phyloP scores from a whole-genome alignment of 306 rosid species.

The Chamaecrista fasciculata region DNA sequence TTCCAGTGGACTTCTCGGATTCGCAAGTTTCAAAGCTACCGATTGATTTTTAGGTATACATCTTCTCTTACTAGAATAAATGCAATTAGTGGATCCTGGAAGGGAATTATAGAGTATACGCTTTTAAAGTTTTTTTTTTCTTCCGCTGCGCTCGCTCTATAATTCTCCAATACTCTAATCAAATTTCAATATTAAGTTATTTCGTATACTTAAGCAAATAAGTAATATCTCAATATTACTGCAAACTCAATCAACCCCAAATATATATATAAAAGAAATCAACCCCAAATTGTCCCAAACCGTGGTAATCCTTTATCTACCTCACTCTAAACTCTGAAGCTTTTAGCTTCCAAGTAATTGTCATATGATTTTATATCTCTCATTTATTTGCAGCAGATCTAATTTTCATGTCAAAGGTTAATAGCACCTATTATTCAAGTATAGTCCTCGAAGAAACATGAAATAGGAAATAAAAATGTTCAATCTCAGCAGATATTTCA shows the following conservation, averaged over 20 bases:
- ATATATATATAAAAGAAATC: no score
- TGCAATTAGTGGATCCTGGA: no score
- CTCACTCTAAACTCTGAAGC: not conserved
- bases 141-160: no score
- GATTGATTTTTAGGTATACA: no score
- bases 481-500: constrained; percentile 2
- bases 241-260: constrained; percentile 22
- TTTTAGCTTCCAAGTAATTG: not conserved
- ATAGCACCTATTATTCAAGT: not conserved
- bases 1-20: no score
- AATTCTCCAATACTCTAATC: no score
- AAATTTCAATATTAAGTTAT: not conserved
- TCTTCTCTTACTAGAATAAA: no score
- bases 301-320: not conserved
- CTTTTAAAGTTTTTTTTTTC: no score
- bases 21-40: no score
- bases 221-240: not conserved
- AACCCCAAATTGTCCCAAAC: constrained; percentile 11
- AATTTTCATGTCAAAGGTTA: not conserved
- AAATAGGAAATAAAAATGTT: not conserved
- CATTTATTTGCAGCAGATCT: constrained; percentile 3
- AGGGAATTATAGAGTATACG: no score
- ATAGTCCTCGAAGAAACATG: not conserved
- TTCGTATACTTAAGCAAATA: not conserved
- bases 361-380: not conserved